Percentiles rank a stretch among this genome's conserved stretches.
Evolutionary conservation across 2,329 filamentous ascomycete genomes (phyloP).

Genomic region (Calonectria montana): DNA sequence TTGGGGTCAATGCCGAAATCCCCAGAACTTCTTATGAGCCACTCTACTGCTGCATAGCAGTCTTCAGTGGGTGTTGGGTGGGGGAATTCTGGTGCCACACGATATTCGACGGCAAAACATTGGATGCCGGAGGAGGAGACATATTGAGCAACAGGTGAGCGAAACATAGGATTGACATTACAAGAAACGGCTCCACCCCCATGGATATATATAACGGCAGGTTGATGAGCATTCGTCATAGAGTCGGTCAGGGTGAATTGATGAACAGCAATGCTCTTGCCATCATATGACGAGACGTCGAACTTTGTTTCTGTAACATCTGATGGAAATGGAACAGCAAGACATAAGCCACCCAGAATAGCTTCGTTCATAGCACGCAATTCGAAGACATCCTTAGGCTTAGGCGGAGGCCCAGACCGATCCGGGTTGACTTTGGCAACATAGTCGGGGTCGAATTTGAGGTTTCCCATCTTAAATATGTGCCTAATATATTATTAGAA

Average conservation of each 20-base stretch:
- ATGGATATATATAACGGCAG: not conserved
- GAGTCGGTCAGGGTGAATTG: not conserved
- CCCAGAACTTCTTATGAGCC: not conserved
- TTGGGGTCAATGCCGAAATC: not conserved
- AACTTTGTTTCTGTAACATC: not conserved
- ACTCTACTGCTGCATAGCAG: slow-evolving; percentile 4
- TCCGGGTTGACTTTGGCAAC: not conserved
- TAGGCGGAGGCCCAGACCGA: not conserved
- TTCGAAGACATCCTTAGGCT: not conserved
- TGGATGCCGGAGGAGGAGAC: not conserved
- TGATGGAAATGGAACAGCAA: not conserved
- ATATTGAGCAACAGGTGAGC: not conserved
- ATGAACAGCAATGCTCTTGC: not conserved
- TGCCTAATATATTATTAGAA: not conserved
- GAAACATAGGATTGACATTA: not conserved
- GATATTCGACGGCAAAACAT: slow-evolving; percentile 18
- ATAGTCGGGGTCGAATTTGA: not conserved
- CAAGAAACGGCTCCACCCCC: not conserved
- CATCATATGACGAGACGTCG: not conserved
- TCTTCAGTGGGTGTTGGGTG: slow-evolving; percentile 14
- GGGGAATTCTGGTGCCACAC: slow-evolving; percentile 16
- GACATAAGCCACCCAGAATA: not conserved
- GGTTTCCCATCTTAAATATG: not conserved
- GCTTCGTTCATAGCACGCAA: not conserved
- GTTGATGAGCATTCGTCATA: not conserved